Conservation (phyloP, 768 basidiomycete species). For the Coprinellus aureogranulatus region DNA sequence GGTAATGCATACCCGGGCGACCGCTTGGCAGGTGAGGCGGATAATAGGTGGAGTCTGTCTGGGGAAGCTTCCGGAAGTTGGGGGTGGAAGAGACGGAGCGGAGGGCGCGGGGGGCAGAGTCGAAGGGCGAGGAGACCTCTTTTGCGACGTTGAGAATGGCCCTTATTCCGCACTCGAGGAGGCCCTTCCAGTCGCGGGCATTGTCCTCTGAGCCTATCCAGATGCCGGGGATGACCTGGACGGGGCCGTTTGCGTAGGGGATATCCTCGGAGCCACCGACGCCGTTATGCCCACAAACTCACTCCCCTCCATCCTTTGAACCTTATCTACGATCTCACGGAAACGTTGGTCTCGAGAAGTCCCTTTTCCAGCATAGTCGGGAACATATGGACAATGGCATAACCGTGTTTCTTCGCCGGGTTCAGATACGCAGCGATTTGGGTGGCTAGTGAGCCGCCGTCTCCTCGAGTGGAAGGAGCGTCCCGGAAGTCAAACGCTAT, state of each 20-base stretch:
- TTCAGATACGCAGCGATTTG: no score
- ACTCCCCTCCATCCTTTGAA: no score
- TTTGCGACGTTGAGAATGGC: constrained; percentile 91
- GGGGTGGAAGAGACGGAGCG: constrained; percentile 70
- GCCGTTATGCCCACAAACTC: no score
- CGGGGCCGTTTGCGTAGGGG: constrained; percentile 79
- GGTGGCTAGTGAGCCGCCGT: no score
- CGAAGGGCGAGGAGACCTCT: constrained; percentile 78
- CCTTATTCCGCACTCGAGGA: constrained; percentile 69
- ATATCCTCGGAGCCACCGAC: constrained; percentile 43
- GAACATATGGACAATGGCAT: no score
- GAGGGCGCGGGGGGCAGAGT: constrained; percentile 46
- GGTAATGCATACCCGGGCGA: constrained; percentile 79
- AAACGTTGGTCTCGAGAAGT: no score
- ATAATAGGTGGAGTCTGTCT: constrained; percentile 53
- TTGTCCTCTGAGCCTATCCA: constrained; percentile 94
- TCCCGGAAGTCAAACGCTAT: no score
- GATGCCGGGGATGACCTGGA: constrained; percentile 80
- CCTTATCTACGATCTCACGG: no score
- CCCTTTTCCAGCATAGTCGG: no score
- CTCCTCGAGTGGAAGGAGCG: no score
- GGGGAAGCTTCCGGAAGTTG: constrained; percentile 45
- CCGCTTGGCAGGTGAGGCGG: constrained; percentile 66
- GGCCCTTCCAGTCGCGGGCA: constrained; percentile 73
- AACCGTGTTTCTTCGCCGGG: no score